These are phyloP conservation scores for Saturnispora diversa DNA, from an alignment of 805 yeast species.

Conservation along the genomic window DNA sequence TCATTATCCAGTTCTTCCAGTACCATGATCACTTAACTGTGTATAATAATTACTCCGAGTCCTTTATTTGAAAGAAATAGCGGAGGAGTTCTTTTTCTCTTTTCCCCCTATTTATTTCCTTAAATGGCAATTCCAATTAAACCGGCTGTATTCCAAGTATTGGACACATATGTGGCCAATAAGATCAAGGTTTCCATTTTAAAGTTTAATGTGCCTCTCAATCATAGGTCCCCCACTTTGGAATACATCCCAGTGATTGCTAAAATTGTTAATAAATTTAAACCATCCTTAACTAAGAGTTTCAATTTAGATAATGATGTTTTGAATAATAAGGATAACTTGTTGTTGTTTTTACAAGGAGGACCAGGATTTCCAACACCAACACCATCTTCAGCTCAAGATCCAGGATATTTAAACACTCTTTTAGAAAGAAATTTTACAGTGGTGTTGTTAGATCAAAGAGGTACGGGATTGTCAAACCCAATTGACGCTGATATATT, in stretches of 20 bases:
- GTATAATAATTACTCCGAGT: conserved; percentile 2
- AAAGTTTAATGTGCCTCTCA: conserved; percentile 24
- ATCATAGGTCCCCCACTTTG: conserved; percentile 13
- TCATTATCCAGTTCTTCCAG: neutral
- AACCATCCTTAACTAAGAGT: neutral
- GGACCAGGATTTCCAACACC: conserved; percentile 47
- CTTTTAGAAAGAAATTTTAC: conserved; percentile 19
- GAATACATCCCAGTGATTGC: conserved; percentile 6
- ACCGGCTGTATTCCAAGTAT: conserved; percentile 6
- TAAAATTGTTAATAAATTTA: conserved; percentile 19
- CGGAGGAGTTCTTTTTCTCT: too few relatives aligned
- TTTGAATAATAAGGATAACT: conserved; percentile 18
- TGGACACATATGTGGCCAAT: conserved; percentile 18
- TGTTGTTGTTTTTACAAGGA: conserved; percentile 41
- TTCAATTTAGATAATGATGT: conserved; percentile 18
- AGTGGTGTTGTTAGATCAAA: conserved; percentile 41
- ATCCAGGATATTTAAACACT: conserved; percentile 17
- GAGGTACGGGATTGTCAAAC: conserved; percentile 54
- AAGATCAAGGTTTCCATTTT: conserved; percentile 19
- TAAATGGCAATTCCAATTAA: neutral
- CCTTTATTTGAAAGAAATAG: neutral
- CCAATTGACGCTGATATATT: conserved; percentile 34
- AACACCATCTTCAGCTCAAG: conserved; percentile 13
- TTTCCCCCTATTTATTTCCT: neutral
- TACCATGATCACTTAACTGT: neutral